A percentile compares a stretch with the other conserved stretches of the same genome.
Evolutionary conservation across 257 asterid species (phyloP).

Genomic region (Salvia rosmarinus): DNA sequence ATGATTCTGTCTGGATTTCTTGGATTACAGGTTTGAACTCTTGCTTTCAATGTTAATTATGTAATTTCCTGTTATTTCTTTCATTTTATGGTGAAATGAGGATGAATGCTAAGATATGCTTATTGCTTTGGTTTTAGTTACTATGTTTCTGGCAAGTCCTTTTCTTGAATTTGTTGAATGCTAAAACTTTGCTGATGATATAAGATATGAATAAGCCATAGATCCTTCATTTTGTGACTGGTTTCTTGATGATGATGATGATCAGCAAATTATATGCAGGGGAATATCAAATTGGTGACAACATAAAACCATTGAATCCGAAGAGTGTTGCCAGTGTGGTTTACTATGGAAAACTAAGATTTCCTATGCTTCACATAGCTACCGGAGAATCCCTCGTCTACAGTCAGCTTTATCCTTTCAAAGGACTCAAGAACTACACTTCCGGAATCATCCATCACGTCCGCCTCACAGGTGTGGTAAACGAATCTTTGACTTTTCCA

Average conservation of each 20-base stretch:
- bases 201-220: slow-evolving; percentile 1
- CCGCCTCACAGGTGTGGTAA: slow-evolving; percentile 68
- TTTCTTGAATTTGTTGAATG: slow-evolving; percentile 16
- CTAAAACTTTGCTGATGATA: not conserved
- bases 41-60: not conserved
- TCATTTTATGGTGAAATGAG: not conserved
- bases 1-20: slow-evolving; percentile 86
- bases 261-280: slow-evolving; percentile 50
- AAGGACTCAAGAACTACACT: slow-evolving; percentile 84
- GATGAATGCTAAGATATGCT: not conserved
- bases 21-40: slow-evolving; percentile 78
- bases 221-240: not conserved
- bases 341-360: slow-evolving; percentile 58
- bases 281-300: slow-evolving; percentile 74
- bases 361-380: slow-evolving; percentile 50
- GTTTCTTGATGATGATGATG: slow-evolving; percentile 22
- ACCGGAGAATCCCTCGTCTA: slow-evolving; percentile 71
- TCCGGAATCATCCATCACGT: slow-evolving; percentile 95
- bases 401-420: slow-evolving; percentile 76
- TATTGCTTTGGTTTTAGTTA: not conserved
- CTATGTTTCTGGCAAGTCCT: slow-evolving; percentile 2
- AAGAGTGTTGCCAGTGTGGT: slow-evolving; percentile 65
- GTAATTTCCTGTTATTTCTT: not conserved
- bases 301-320: slow-evolving; percentile 66
- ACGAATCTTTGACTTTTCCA: not conserved